A percentile compares a stretch with the other conserved stretches of the same genome.
Evolutionary conservation across 2,329 filamentous ascomycete species (phyloP).

Genomic region (Pseudogymnoascus sp.): DNA sequence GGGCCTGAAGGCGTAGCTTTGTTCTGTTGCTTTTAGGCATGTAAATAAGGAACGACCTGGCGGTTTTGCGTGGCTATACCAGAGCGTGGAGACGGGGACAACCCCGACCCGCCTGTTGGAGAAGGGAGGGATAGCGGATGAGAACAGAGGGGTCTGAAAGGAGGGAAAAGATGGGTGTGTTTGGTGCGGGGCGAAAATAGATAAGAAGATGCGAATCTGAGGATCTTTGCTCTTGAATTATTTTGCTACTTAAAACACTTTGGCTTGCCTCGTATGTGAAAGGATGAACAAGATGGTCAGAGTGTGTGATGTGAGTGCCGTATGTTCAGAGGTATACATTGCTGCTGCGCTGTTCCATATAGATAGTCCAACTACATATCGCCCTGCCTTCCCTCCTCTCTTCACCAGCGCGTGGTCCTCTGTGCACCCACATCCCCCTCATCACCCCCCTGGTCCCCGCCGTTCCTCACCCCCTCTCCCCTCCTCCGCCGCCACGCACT

Average conservation of each 20-base stretch:
- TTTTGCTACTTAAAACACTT: not conserved
- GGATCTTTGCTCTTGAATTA: not conserved
- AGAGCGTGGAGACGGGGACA: not conserved
- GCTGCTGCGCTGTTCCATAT: not conserved
- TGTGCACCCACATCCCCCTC: not conserved
- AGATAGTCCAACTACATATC: not conserved
- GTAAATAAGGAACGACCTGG: constrained; percentile 1
- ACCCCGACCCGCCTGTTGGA: not conserved
- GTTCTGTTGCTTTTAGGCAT: not conserved
- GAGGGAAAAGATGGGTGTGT: not conserved
- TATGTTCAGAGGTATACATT: constrained; percentile 3
- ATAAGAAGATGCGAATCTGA: constrained; percentile 1
- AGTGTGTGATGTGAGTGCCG: not conserved
- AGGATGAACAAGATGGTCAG: not conserved
- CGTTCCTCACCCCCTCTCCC: not conserved
- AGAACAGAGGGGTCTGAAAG: not conserved
- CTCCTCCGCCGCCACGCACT: not conserved
- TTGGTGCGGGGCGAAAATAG: not conserved
- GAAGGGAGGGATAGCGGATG: not conserved
- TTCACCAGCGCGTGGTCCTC: not conserved
- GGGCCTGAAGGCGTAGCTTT: not conserved
- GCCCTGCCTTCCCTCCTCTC: not conserved
- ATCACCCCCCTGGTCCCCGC: not conserved
- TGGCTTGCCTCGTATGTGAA: not conserved
- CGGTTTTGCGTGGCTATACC: not conserved